A percentile compares a stretch with the other conserved stretches of the same genome.
Conservation (phyloP, 257 asterid species). For the Sherardia arvensis region DNA sequence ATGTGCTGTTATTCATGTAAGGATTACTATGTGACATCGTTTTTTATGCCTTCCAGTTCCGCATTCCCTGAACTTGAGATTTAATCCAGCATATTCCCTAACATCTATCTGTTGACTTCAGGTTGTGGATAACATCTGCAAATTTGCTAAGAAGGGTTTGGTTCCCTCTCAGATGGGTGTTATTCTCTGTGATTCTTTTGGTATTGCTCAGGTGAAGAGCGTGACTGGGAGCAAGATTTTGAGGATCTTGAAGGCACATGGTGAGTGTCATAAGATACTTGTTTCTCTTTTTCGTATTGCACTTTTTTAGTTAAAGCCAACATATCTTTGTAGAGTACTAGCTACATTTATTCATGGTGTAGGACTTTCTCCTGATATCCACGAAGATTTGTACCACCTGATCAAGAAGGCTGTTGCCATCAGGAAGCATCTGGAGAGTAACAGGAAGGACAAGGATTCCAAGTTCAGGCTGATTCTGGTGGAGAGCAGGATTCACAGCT, state of each 20-base stretch:
- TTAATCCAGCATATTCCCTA: no score
- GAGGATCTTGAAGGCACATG: constrained; percentile 32
- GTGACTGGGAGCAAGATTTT: constrained; percentile 33
- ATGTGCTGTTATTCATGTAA: no score
- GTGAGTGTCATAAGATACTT: constrained; percentile 8
- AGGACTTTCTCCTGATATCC: no score
- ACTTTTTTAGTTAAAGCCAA: background rate
- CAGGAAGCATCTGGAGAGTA: no score
- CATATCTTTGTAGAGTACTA: no score
- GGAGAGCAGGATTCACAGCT: constrained; percentile 35
- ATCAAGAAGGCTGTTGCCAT: constrained; percentile 42
- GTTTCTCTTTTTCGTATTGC: no score
- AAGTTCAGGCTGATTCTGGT: no score
- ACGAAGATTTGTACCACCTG: constrained; percentile 31
- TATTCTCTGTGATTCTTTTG: constrained; percentile 40
- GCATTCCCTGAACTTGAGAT: no score
- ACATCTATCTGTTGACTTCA: background rate
- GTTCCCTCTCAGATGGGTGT: no score
- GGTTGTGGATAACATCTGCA: constrained; percentile 38
- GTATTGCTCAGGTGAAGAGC: constrained; percentile 38
- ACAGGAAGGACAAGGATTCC: constrained; percentile 30
- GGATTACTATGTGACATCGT: no score
- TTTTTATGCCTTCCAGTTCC: background rate
- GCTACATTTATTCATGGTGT: constrained; percentile 18
- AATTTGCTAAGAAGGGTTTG: constrained; percentile 35